Evolutionary conservation across 2,329 filamentous ascomycete species (phyloP), one percentile per base, ranked within the genome.

Genomic region (Shiraia sp.): DNA sequence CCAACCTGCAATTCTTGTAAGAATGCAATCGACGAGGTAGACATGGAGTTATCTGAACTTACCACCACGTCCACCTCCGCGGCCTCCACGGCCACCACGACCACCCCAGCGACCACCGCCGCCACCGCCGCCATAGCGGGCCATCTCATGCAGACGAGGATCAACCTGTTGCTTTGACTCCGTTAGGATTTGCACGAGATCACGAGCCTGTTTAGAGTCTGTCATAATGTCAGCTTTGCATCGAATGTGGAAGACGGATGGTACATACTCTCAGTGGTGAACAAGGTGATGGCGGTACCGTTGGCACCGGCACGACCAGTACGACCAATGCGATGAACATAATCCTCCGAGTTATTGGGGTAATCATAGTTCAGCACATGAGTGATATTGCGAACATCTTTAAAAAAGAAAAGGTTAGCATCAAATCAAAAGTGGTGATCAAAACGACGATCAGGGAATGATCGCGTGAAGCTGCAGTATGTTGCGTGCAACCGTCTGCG

Each of bases 351-450:
- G 71, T 85, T 97, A 80, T 97, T 97, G 73, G 92, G 92, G 76
- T 97, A 97, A 74, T 97, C 93, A 88, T 97, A 96, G 85, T 97
- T 97, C 78, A 99, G 83, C 77, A 99, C 93, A 79, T 99, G 93
- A 77, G 93, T 97, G 79, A 99, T 99, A 82, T 99, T 95, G 79
- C 91, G 92, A 80, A 99, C 93, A 87, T 99, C 93, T 97, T 96
- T 70, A 76, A 78, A 77, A 72, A 77, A 71, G 80, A 74, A n/a
- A n/a, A 82, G 80, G 88, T 95, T 95, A 95, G 90, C 83, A 83
- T 74, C 78, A 55, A 57, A 65, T 71, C 66, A 73, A 66, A 66
- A 47, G 53, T 22, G 57, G 54, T 59, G 63, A 72, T 65, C 65
- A 72, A 72, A 68, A 67, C 53, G 69, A 60, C 62, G 72, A 74